Conservation (phyloP, 768 basidiomycete species). For the Tephrocybe rancida region DNA sequence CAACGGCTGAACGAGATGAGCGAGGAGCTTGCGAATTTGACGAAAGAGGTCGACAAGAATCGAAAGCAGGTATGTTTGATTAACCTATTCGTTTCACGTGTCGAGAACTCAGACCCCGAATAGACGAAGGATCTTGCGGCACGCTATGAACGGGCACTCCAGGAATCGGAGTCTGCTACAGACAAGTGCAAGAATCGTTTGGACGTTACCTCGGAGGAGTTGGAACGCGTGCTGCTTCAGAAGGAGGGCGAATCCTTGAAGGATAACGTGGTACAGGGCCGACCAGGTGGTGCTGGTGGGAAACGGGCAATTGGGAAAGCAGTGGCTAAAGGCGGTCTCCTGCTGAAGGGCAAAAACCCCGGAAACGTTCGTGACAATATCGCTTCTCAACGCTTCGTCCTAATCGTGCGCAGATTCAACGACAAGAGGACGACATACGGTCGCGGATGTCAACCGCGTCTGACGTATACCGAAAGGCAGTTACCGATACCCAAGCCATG, state of each 20-base stretch:
- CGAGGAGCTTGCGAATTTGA: constrained; percentile 84
- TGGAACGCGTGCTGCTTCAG: constrained; percentile 88
- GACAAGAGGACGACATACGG: constrained; percentile 95
- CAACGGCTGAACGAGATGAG: constrained; percentile 93
- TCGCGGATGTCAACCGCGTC: constrained; percentile 82
- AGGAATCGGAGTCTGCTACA: constrained; percentile 83
- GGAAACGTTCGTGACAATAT: constrained; percentile 61
- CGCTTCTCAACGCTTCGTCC: background rate
- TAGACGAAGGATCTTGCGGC: constrained; percentile 91
- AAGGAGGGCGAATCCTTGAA: constrained; percentile 95
- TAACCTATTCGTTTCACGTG: background rate
- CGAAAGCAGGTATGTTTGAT: constrained; percentile 70
- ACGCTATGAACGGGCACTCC: constrained; percentile 84
- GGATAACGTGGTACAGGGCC: constrained; percentile 72
- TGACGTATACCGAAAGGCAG: constrained; percentile 88
- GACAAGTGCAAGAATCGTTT: constrained; percentile 90
- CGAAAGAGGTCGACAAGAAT: constrained; percentile 93
- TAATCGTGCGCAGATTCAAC: constrained; percentile 59
- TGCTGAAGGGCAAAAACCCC: constrained; percentile 92
- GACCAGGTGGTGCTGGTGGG: constrained; percentile 61
- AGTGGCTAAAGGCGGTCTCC: constrained; percentile 85
- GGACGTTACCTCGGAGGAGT: constrained; percentile 89
- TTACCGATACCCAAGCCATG: constrained; percentile 86
- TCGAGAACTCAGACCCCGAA: background rate
- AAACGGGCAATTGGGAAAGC: constrained; percentile 90